Conservation (phyloP, 805 yeast species). For the Cyberlindnera galapagoensis region DNA sequence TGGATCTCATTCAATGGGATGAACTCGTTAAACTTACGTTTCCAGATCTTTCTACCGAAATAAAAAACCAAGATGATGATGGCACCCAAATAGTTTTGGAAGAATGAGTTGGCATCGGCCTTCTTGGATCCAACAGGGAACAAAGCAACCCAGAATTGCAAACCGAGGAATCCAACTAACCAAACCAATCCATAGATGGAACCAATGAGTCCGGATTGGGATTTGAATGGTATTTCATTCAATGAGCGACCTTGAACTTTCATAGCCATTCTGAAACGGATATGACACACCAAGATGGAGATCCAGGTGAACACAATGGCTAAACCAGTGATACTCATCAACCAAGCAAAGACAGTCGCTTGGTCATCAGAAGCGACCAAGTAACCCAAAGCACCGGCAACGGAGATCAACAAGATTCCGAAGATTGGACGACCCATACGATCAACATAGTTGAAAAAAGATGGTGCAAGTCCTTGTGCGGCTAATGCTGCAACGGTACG, state of each 20-base stretch:
- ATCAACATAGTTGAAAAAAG: slow-evolving; percentile 37
- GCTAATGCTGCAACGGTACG: slow-evolving; percentile 45
- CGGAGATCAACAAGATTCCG: slow-evolving; percentile 34
- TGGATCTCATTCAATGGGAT: slow-evolving; percentile 45
- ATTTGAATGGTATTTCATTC: slow-evolving; percentile 34
- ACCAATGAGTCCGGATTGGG: slow-evolving; percentile 39
- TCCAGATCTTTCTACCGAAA: slow-evolving; percentile 37
- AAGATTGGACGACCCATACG: slow-evolving; percentile 43
- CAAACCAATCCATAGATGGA: slow-evolving; percentile 33
- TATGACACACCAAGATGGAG: slow-evolving; percentile 36
- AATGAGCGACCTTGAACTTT: slow-evolving; percentile 33
- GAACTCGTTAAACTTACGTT: slow-evolving; percentile 34
- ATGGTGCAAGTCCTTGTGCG: slow-evolving; percentile 40
- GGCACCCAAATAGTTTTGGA: slow-evolving; percentile 36
- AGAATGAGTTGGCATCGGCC: slow-evolving; percentile 30
- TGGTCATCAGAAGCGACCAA: slow-evolving; percentile 37
- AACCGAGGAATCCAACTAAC: slow-evolving; percentile 31
- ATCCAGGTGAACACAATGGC: slow-evolving; percentile 45
- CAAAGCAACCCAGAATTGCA: slow-evolving; percentile 44
- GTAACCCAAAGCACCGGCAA: slow-evolving; percentile 38
- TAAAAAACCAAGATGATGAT: slow-evolving; percentile 34
- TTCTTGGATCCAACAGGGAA: slow-evolving; percentile 33
- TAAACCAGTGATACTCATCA: slow-evolving; percentile 42
- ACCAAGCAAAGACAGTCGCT: slow-evolving; percentile 39
- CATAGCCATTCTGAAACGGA: slow-evolving; percentile 42